These are phyloP conservation scores for Pseudopithomyces maydicus DNA, from an alignment of 2,329 filamentous ascomycete species.

Conservation along the genomic window DNA sequence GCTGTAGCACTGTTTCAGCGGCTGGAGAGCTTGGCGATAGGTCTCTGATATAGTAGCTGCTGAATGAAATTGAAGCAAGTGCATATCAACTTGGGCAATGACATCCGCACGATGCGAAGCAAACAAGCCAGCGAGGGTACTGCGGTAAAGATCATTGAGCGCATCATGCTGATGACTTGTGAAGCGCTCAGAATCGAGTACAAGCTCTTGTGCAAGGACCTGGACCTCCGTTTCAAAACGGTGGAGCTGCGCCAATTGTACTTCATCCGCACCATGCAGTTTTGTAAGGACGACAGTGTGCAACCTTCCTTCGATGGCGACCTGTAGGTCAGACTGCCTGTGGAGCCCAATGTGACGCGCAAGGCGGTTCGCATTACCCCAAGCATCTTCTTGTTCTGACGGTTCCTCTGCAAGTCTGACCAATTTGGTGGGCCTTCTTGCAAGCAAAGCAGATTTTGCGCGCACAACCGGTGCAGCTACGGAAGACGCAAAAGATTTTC, in stretches of 20 bases:
- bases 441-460: conserved; percentile 39
- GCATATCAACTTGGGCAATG: conserved; percentile 3
- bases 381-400: neutral
- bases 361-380: conserved; percentile 23
- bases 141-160: conserved; percentile 33
- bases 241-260: conserved; percentile 46
- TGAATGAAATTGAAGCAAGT: conserved; percentile 13
- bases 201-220: conserved; percentile 43
- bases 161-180: conserved; percentile 34
- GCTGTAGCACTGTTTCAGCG: conserved; percentile 18
- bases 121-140: conserved; percentile 25
- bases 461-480: conserved; percentile 21
- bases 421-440: conserved; percentile 42
- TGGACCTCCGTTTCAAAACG: conserved; percentile 49
- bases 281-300: conserved; percentile 36
- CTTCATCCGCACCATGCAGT: conserved; percentile 37
- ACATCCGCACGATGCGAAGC: conserved; percentile 27
- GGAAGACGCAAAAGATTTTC: conserved; percentile 13
- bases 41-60: conserved; percentile 15
- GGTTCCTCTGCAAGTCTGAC: conserved; percentile 9
- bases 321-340: conserved; percentile 21
- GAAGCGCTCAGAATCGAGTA: conserved; percentile 40
- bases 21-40: conserved; percentile 43
- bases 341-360: conserved; percentile 31
- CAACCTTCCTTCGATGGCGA: conserved; percentile 34